Conservation (phyloP, 352 stramenopile genomes). For the Pythium periplocum region DNA sequence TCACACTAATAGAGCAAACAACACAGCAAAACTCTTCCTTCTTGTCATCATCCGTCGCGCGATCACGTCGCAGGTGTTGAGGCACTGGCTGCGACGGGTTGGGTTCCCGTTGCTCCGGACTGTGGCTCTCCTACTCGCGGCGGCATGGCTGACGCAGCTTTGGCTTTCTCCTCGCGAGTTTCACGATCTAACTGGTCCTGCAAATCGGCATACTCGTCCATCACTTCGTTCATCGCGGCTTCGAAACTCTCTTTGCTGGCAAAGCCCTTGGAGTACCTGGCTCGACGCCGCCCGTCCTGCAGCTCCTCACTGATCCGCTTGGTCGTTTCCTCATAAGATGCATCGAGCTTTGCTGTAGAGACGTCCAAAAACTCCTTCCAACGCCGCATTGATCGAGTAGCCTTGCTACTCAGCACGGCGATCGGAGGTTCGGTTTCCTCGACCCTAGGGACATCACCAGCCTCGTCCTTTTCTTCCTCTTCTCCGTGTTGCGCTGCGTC, state of each 20-base stretch:
- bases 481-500: constrained; percentile 3
- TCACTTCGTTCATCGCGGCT: constrained; percentile 24
- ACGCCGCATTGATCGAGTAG: constrained; percentile 24
- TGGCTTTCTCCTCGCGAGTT: constrained; percentile 7
- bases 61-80: no score
- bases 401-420: not conserved
- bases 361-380: constrained; percentile 67
- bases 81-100: no score
- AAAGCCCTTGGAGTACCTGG: constrained; percentile 53
- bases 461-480: constrained; percentile 9
- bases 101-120: no score
- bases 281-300: constrained; percentile 29
- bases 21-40: no score
- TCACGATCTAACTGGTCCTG: constrained; percentile 31
- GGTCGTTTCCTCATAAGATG: constrained; percentile 39
- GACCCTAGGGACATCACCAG: constrained; percentile 6
- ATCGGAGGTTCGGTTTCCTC: not conserved
- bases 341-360: constrained; percentile 42
- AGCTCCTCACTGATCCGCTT: constrained; percentile 46
- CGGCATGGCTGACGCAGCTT: not conserved
- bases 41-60: no score
- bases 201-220: constrained; percentile 31
- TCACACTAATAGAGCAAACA: no score
- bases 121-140: not conserved
- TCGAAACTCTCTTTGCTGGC: constrained; percentile 46